Evolutionary conservation across 805 yeast species (phyloP).

Genomic region (Candida stauntonica): DNA sequence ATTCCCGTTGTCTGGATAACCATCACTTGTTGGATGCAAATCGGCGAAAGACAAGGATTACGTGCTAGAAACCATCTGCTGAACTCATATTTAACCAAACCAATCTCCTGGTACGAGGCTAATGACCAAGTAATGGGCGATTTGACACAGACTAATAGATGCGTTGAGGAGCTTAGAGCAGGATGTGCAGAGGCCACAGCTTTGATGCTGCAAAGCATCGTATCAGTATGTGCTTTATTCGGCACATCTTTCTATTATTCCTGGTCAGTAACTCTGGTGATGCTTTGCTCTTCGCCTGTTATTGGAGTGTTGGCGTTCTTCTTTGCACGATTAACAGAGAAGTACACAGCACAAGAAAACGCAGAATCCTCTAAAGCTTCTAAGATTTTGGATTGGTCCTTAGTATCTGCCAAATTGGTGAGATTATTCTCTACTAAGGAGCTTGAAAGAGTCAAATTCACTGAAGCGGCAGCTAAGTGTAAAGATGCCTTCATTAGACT

Average conservation of each 20-base stretch:
- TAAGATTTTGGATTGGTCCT: constrained; percentile 63
- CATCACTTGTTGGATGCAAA: constrained; percentile 54
- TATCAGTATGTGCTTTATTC: constrained; percentile 50
- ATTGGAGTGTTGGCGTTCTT: constrained; percentile 45
- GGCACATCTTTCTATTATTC: constrained; percentile 70
- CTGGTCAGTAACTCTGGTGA: constrained; percentile 80
- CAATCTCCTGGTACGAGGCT: constrained; percentile 60
- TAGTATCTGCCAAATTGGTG: constrained; percentile 56
- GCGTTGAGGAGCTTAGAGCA: constrained; percentile 67
- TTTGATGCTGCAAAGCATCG: constrained; percentile 45
- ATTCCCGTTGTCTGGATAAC: constrained; percentile 48
- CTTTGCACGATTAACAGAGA: constrained; percentile 49
- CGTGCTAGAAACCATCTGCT: constrained; percentile 49
- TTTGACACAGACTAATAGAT: constrained; percentile 59
- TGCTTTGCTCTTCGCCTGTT: constrained; percentile 71
- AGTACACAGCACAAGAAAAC: constrained; percentile 54
- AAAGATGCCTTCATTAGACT: constrained; percentile 38
- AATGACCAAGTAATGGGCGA: constrained; percentile 56
- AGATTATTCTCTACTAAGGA: constrained; percentile 55
- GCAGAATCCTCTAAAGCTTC: constrained; percentile 49
- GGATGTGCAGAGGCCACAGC: constrained; percentile 69
- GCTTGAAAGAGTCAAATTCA: constrained; percentile 45
- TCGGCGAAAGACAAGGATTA: constrained; percentile 68
- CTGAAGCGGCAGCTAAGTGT: constrained; percentile 26
- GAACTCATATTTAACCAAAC: constrained; percentile 39